These are phyloP conservation scores for Plenodomus tracheiphilus DNA, from an alignment of 2,329 filamentous ascomycete genomes.

Conservation along the genomic window DNA sequence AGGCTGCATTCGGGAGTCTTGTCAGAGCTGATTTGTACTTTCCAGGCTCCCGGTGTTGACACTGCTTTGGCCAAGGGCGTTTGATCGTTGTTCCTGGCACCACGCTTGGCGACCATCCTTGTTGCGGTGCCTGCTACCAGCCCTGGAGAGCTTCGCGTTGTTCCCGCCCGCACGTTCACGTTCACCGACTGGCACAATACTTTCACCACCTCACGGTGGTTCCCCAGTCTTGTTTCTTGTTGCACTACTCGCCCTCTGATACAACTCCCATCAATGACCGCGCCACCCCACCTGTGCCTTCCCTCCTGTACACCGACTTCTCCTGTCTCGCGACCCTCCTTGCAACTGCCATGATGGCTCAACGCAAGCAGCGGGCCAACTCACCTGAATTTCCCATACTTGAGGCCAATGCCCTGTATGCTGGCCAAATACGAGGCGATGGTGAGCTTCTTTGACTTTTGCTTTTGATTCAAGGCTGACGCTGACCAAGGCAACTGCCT, in stretches of 20 bases:
- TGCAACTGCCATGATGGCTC: conserved; percentile 36
- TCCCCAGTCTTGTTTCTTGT: conserved; percentile 15
- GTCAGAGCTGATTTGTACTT: neutral
- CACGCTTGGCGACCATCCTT: conserved; percentile 1
- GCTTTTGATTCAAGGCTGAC: conserved; percentile 21
- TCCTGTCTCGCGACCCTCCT: conserved; percentile 35
- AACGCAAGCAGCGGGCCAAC: conserved; percentile 34
- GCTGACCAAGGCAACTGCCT: conserved; percentile 65
- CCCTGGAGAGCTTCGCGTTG: conserved; percentile 31
- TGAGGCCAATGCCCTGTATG: conserved; percentile 60
- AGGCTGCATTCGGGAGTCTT: conserved; percentile 2
- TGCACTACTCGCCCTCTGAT: conserved; percentile 9
- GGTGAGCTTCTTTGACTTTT: conserved; percentile 53
- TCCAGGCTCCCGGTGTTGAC: neutral
- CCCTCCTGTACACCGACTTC: conserved; percentile 31
- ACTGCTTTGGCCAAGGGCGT: conserved; percentile 3
- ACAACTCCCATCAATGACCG: conserved; percentile 29
- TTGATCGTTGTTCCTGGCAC: conserved; percentile 2
- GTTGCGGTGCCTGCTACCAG: conserved; percentile 10
- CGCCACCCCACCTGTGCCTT: conserved; percentile 30
- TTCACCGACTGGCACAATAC: conserved; percentile 26
- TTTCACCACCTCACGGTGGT: conserved; percentile 32
- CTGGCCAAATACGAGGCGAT: conserved; percentile 62
- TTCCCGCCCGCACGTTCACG: conserved; percentile 27
- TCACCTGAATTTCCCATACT: conserved; percentile 59